Evolutionary conservation across 2,329 filamentous ascomycete genomes (phyloP).

Genomic region (Trichoderma sp.): DNA sequence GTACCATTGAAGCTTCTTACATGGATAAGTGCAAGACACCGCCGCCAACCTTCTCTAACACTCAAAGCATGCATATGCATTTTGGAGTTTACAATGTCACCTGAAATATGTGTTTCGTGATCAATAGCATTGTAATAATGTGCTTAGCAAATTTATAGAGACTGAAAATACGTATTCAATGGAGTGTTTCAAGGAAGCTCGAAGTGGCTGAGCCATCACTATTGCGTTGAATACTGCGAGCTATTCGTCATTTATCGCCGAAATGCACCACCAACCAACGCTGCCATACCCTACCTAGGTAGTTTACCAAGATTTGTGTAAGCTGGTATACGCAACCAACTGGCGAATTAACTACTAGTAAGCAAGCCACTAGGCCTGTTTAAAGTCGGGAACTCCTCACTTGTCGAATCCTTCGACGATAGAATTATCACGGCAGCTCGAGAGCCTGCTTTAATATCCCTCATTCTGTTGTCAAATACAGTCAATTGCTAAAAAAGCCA

Average conservation of each 20-base stretch:
- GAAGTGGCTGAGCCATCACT: background rate
- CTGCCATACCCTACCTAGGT: background rate
- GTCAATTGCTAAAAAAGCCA: background rate
- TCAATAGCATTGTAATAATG: background rate
- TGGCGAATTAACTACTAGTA: background rate
- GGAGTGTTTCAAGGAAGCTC: background rate
- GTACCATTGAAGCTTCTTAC: background rate
- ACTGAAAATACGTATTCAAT: background rate
- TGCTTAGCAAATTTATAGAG: background rate
- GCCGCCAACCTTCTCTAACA: background rate
- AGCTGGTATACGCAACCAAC: background rate
- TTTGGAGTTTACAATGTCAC: background rate
- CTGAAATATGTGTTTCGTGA: background rate
- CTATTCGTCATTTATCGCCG: background rate
- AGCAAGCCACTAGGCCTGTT: background rate
- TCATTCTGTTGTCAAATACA: background rate
- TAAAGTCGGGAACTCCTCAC: background rate
- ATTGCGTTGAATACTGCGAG: background rate
- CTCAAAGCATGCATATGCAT: background rate
- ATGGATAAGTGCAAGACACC: background rate
- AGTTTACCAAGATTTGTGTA: background rate
- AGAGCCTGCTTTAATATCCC: background rate
- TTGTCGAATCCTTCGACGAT: background rate
- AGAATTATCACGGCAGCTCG: background rate
- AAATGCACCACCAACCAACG: background rate